Conservation (phyloP, 495 filamentous ascomycete species). For the Pyronema domesticum region DNA sequence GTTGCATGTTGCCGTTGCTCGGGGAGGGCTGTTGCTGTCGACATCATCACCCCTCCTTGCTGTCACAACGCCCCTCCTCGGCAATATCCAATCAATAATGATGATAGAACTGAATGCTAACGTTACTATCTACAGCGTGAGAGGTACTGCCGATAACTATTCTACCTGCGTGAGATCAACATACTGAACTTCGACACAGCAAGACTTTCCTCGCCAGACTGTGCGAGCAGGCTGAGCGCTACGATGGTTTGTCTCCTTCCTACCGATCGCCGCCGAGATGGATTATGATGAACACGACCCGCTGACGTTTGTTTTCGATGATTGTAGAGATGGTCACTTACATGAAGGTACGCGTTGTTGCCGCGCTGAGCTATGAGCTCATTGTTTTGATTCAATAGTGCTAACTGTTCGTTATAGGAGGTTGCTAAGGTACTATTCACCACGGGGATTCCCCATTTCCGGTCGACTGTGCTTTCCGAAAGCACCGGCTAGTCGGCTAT, state of each 20-base stretch:
- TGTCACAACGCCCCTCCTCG: conserved; percentile 27
- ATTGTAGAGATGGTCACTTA: conserved; percentile 86
- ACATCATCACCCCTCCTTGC: conserved; percentile 25
- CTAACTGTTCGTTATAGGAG: conserved; percentile 39
- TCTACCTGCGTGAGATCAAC: not conserved
- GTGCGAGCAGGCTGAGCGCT: conserved; percentile 99
- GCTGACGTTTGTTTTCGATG: conserved; percentile 23
- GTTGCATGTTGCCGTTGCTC: conserved; percentile 17
- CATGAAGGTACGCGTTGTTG: conserved; percentile 64
- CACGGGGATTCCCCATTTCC: not conserved
- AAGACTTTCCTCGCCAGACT: conserved; percentile 99
- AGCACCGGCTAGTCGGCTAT: not conserved
- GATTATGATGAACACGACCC: not conserved
- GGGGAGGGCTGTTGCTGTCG: conserved; percentile 14
- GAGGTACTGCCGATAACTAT: conserved; percentile 40
- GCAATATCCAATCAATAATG: conserved; percentile 1
- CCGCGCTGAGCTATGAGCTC: conserved; percentile 24
- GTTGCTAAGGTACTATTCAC: conserved; percentile 69
- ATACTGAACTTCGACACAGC: conserved; percentile 37
- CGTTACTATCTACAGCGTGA: conserved; percentile 46
- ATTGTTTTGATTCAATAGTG: conserved; percentile 6
- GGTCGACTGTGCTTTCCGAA: not conserved
- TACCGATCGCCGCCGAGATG: not conserved
- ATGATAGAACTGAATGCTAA: conserved; percentile 27
- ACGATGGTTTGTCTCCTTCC: conserved; percentile 58